Percentiles rank a stretch among this genome's conserved stretches.
Evolutionary conservation across 169 alveolate genomes (phyloP).

Genomic region (Babesia gibsoni): DNA sequence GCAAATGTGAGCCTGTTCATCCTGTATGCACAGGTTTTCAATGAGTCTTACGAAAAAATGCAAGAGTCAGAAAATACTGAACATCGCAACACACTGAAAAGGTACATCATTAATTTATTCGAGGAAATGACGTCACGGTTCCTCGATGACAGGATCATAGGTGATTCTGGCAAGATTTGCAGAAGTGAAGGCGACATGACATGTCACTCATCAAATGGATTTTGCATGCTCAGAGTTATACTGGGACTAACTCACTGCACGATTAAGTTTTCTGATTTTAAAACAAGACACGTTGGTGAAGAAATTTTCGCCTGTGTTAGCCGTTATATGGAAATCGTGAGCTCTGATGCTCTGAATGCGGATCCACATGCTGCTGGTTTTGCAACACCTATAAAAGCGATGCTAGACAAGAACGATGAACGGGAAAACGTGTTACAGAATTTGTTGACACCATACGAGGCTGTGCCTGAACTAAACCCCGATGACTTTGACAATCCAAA

Average conservation of each 20-base stretch:
- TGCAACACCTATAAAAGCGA: background rate
- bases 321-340: slow-evolving; percentile 5
- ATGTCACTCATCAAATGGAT: background rate
- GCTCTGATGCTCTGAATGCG: background rate
- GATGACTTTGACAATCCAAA: too few species aligned
- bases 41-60: background rate
- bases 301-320: background rate
- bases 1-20: slow-evolving; percentile 5
- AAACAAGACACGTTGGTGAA: background rate
- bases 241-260: background rate
- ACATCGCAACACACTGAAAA: background rate
- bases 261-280: background rate
- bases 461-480: background rate
- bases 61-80: background rate
- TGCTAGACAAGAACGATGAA: background rate
- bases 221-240: background rate
- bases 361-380: background rate
- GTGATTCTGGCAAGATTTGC: background rate
- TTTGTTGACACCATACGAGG: slow-evolving; percentile 12
- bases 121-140: slow-evolving; percentile 30
- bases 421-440: background rate
- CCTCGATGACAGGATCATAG: slow-evolving; percentile 15
- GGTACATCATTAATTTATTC: background rate
- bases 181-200: background rate
- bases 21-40: slow-evolving; percentile 21